Evolutionary conservation across 2,329 filamentous ascomycete species (phyloP).

Genomic region (Volutella citrinella): DNA sequence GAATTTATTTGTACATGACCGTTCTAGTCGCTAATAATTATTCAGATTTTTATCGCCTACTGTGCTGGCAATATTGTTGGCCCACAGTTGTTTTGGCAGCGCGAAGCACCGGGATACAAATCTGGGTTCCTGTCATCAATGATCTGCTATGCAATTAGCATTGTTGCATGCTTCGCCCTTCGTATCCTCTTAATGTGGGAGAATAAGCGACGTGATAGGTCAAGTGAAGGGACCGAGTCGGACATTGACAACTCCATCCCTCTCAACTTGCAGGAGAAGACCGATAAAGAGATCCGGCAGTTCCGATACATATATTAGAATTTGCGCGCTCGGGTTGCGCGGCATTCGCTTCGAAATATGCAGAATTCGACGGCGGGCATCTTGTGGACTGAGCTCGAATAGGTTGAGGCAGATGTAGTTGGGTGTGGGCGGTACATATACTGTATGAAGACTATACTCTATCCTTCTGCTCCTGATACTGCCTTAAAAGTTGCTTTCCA

Average conservation of each 20-base stretch:
- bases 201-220: constrained; percentile 48
- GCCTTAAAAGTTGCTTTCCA: constrained; percentile 43
- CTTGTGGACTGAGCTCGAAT: no score
- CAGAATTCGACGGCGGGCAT: no score
- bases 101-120: constrained; percentile 57
- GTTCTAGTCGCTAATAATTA: neutral
- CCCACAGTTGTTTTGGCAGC: constrained; percentile 56
- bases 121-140: constrained; percentile 61
- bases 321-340: no score
- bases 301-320: constrained; percentile 50
- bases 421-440: no score
- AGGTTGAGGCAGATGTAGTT: no score
- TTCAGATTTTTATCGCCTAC: constrained; percentile 53
- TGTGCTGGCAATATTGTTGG: constrained; percentile 59
- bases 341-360: no score
- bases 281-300: constrained; percentile 51
- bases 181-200: constrained; percentile 47
- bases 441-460: no score
- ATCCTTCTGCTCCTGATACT: constrained; percentile 1
- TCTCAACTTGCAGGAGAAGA: constrained; percentile 42
- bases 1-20: no score
- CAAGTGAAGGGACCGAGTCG: neutral
- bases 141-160: constrained; percentile 53
- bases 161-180: constrained; percentile 40
- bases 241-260: neutral